A percentile compares a stretch with the other conserved stretches of the same genome.
Evolutionary conservation across 1,284 basidiomycete genomes (phyloP).

Genomic region (Taiwanofungus camphoratus): DNA sequence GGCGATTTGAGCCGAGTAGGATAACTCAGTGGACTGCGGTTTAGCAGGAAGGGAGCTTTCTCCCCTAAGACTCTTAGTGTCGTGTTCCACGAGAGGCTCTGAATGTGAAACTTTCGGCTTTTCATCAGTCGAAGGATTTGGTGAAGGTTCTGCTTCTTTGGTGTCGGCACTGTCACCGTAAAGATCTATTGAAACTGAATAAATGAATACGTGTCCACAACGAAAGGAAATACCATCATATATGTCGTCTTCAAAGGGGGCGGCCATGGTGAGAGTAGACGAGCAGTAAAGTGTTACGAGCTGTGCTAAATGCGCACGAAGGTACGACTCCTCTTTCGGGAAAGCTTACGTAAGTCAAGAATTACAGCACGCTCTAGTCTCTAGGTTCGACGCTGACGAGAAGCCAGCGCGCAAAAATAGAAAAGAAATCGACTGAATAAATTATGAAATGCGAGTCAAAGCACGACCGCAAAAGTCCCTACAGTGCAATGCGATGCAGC

Average conservation of each 20-base stretch:
- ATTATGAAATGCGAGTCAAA: too few relatives aligned
- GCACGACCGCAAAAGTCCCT: too few relatives aligned
- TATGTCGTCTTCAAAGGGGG: slow-evolving; percentile 21
- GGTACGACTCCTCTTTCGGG: too few relatives aligned
- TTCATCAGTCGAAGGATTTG: slow-evolving; percentile 8
- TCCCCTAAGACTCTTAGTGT: slow-evolving; percentile 10
- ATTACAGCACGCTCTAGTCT: too few relatives aligned
- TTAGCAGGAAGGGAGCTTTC: slow-evolving; percentile 22
- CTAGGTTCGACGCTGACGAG: too few relatives aligned
- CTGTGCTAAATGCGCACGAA: too few relatives aligned
- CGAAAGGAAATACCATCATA: slow-evolving; percentile 17
- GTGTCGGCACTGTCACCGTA: slow-evolving; percentile 21
- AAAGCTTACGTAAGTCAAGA: too few relatives aligned
- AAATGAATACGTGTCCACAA: background rate
- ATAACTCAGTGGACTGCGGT: slow-evolving; percentile 32
- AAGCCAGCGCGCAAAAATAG: too few relatives aligned
- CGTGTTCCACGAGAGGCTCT: slow-evolving; percentile 4
- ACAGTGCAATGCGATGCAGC: too few relatives aligned
- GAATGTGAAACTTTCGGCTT: slow-evolving; percentile 8
- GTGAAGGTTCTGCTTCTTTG: slow-evolving; percentile 10
- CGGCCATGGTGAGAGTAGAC: slow-evolving; percentile 15
- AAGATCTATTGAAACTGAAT: slow-evolving; percentile 12
- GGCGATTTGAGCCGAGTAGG: slow-evolving; percentile 68
- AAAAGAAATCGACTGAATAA: too few relatives aligned
- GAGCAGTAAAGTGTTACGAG: too few relatives aligned